Conservation (phyloP, 2,329 filamentous ascomycete species). For the Cercospora canescens region DNA sequence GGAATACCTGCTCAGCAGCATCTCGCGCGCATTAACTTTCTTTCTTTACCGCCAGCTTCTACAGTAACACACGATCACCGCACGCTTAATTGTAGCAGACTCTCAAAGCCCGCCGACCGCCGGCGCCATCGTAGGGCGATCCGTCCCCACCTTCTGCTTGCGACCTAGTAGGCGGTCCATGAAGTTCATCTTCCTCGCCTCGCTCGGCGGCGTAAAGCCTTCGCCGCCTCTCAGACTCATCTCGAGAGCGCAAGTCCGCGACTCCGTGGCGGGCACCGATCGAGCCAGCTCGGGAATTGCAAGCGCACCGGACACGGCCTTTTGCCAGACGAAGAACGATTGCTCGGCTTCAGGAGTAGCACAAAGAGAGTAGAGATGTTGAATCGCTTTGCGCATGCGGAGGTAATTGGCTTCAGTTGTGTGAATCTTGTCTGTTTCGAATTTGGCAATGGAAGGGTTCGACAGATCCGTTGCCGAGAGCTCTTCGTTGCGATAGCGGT, state of each 20-base stretch:
- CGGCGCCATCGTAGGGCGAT: neutral
- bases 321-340: slow-evolving; percentile 34
- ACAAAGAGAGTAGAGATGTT: slow-evolving; percentile 31
- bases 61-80: neutral
- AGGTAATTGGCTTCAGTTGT: slow-evolving; percentile 27
- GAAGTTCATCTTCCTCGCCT: slow-evolving; percentile 33
- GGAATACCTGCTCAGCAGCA: neutral
- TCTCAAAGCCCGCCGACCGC: neutral
- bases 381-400: slow-evolving; percentile 33
- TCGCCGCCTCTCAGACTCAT: slow-evolving; percentile 23
- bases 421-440: slow-evolving; percentile 33
- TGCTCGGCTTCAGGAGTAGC: slow-evolving; percentile 31
- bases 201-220: slow-evolving; percentile 13
- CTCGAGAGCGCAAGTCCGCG: slow-evolving; percentile 18
- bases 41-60: neutral
- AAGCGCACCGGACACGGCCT: slow-evolving; percentile 27
- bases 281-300: slow-evolving; percentile 26
- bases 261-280: slow-evolving; percentile 16
- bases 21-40: neutral
- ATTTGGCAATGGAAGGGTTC: slow-evolving; percentile 13
- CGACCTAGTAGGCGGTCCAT: slow-evolving; percentile 38
- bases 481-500: slow-evolving; percentile 54
- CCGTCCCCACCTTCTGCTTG: slow-evolving; percentile 20
- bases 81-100: neutral
- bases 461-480: slow-evolving; percentile 36